phyloP scores from a whole-genome alignment of 768 basidiomycete species.

The Mycena rosella region DNA sequence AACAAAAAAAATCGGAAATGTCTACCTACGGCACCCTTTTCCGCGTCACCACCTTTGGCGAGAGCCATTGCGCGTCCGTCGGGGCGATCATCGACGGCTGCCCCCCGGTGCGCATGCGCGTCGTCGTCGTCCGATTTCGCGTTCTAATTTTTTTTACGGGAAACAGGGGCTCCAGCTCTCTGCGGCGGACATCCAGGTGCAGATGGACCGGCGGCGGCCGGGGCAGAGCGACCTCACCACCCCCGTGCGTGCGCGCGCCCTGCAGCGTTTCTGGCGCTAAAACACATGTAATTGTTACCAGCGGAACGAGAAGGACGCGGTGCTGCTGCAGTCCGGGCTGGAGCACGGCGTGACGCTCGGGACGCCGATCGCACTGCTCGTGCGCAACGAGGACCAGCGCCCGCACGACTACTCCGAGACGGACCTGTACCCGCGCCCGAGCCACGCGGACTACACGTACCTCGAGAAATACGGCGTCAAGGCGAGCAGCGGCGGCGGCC shows the following conservation, averaged over 20 bases:
- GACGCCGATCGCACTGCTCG: conserved; percentile 96
- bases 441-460: conserved; percentile 98
- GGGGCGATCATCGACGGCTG: conserved; percentile 98
- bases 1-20: conserved; percentile 60
- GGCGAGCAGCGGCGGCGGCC: conserved; percentile 96
- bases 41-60: conserved; percentile 97
- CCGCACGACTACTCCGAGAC: conserved; percentile 99
- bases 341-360: conserved; percentile 97
- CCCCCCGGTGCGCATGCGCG: conserved; percentile 78
- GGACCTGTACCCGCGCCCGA: conserved; percentile 96
- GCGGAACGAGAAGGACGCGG: conserved; percentile 96
- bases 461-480: conserved; percentile 97
- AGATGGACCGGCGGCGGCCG: conserved; percentile 91
- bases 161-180: conserved; percentile 84
- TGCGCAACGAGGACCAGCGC: conserved; percentile 97
- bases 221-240: conserved; percentile 98
- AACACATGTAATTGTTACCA: not conserved
- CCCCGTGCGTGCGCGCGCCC: conserved; percentile 68
- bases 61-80: conserved; percentile 97
- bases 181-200: conserved; percentile 88
- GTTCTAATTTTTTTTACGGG: not conserved
- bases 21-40: conserved; percentile 93
- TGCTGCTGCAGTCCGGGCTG: conserved; percentile 92
- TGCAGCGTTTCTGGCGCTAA: not conserved
- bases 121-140: not conserved